Evolutionary conservation across 768 basidiomycete species (phyloP).

Genomic region (Clavaria fumosa): DNA sequence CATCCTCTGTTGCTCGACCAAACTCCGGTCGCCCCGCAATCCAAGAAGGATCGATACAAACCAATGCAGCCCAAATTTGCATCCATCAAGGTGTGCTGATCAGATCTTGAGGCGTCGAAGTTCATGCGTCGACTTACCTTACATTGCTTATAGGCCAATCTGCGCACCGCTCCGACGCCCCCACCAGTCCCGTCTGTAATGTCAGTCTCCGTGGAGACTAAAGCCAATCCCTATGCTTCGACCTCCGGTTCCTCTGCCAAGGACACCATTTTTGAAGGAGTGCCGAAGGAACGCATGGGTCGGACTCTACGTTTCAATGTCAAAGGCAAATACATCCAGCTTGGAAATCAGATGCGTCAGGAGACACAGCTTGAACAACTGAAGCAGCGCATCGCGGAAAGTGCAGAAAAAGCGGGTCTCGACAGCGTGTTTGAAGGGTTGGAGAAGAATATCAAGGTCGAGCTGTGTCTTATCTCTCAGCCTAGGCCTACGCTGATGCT

Average conservation of each 20-base stretch:
- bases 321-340: slow-evolving; percentile 80
- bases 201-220: slow-evolving; percentile 22
- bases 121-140: background rate
- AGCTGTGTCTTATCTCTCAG: slow-evolving; percentile 10
- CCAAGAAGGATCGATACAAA: slow-evolving; percentile 86
- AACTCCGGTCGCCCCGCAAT: slow-evolving; percentile 41
- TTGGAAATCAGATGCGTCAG: slow-evolving; percentile 56
- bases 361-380: slow-evolving; percentile 77
- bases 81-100: slow-evolving; percentile 57
- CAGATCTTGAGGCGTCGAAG: background rate
- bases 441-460: slow-evolving; percentile 77
- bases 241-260: slow-evolving; percentile 30
- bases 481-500: background rate
- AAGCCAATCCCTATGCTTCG: slow-evolving; percentile 67
- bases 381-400: slow-evolving; percentile 86
- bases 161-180: slow-evolving; percentile 57
- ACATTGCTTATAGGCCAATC: slow-evolving; percentile 40
- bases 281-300: slow-evolving; percentile 53
- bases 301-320: slow-evolving; percentile 74
- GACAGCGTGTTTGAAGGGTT: slow-evolving; percentile 77
- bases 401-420: slow-evolving; percentile 83
- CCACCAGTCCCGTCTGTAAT: slow-evolving; percentile 27
- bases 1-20: slow-evolving; percentile 73
- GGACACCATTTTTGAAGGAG: slow-evolving; percentile 57
- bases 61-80: slow-evolving; percentile 99